Evolutionary conservation across 106 monocot species (phyloP).

Genomic region (Apostasia shenzhenica): DNA sequence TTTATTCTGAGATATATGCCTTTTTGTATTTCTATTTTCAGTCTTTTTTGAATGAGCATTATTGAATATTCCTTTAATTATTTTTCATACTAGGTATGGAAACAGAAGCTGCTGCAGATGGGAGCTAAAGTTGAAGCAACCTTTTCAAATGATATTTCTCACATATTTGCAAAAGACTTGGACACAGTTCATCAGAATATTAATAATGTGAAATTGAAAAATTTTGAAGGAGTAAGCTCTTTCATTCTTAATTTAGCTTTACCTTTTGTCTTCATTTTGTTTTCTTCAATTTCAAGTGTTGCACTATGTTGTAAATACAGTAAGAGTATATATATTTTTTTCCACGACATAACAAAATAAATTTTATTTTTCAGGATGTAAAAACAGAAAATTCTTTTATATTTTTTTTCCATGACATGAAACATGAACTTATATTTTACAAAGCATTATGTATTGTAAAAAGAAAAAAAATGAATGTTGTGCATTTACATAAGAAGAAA

Average conservation of each 20-base stretch:
- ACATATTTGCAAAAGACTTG: conserved; percentile 51
- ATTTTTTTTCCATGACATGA: too few species aligned
- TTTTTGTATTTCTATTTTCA: not conserved
- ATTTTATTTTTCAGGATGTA: not conserved
- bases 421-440: too few species aligned
- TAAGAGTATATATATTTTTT: not conserved
- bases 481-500: too few species aligned
- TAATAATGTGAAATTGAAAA: conserved; percentile 21
- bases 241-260: not conserved
- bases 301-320: not conserved
- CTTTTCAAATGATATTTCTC: conserved; percentile 43
- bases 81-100: conserved; percentile 49
- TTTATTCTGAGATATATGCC: not conserved
- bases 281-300: not conserved
- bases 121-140: conserved; percentile 55
- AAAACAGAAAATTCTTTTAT: too few species aligned
- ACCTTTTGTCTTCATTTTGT: not conserved
- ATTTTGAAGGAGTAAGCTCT: conserved; percentile 45
- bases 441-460: too few species aligned
- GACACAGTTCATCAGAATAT: conserved; percentile 31
- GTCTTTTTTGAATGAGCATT: not conserved
- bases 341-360: not conserved
- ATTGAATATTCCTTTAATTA: not conserved
- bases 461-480: too few species aligned
- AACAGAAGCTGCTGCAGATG: conserved; percentile 69